Base-by-base conservation (phyloP, 208 protist genomes). In the Sergeia podlipaevii region DNA sequence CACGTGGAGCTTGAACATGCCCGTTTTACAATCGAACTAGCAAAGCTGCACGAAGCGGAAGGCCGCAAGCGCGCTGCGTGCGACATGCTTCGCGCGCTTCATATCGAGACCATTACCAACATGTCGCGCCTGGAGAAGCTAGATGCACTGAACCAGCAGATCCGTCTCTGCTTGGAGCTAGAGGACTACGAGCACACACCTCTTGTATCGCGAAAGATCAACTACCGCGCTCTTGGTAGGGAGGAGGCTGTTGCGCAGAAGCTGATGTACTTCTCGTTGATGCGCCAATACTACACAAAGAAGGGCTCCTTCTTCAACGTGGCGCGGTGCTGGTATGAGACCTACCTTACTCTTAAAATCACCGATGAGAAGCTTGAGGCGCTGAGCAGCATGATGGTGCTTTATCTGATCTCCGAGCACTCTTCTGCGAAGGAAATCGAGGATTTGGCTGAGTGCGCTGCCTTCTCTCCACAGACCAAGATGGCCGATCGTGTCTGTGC, bases 21-120 rank as follows among this genome's bases (percentile, higher is more conserved):
- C 4, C 81, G 86, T 27, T 94, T 98, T 65, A 96, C 95, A 4
- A 87, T 93, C 58, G 81, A 89, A 46, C 70, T 98, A 0, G 92
- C 92, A 2, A 83, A 56, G 23, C 89, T 98, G 2, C 83, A 95
- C 53, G 96, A 98, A 51, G 77, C 72, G 3, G 73, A 85, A 20
- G 96, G 96, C 17, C 54, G 89, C n/a, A 93, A 98, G 57, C 65
- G 67, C 18, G 82, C 93, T 18, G 97, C 96, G 32, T 89, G 82
- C 47, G 90, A 98, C 44, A 84, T 98, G 52, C 54, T 99, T 18
- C 90, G 95, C 43, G 87, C 91, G 30, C 67, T 99, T 39, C 96
- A 98, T 65, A 89, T 99, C 43, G 97, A 99, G 64, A 99, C 96
- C 2, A 97, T 97, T 58, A 96, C 94, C n/a, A 95, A 94, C 52